Conservation (phyloP, 2,329 filamentous ascomycete genomes). For the Trichophyton schoenleinii region DNA sequence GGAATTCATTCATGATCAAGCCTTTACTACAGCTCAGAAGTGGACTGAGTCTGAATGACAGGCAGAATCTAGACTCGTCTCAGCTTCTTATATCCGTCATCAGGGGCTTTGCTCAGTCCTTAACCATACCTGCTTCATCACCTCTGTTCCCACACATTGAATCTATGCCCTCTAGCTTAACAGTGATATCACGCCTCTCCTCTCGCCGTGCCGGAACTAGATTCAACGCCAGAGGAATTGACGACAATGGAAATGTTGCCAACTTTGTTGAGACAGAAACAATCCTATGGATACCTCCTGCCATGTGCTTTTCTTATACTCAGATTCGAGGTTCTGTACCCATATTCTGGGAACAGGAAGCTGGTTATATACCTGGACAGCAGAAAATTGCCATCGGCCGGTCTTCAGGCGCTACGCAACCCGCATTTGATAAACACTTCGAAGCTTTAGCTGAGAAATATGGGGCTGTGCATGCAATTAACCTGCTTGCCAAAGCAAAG, state of each 20-base stretch:
- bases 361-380: slow-evolving; percentile 76
- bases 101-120: slow-evolving; percentile 76
- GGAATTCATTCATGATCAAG: slow-evolving; percentile 98
- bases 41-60: slow-evolving; percentile 61
- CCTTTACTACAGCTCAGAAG: slow-evolving; percentile 83
- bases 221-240: slow-evolving; percentile 94
- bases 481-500: slow-evolving; percentile 84
- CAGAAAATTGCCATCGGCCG: slow-evolving; percentile 89
- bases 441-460: slow-evolving; percentile 74
- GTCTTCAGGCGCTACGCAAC: slow-evolving; percentile 80
- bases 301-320: slow-evolving; percentile 78
- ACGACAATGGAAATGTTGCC: slow-evolving; percentile 92
- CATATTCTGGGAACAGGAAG: slow-evolving; percentile 91
- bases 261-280: slow-evolving; percentile 99
- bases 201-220: slow-evolving; percentile 83
- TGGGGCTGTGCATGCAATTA: slow-evolving; percentile 82
- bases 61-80: slow-evolving; percentile 68
- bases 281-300: slow-evolving; percentile 69
- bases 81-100: slow-evolving; percentile 87
- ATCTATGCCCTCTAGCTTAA: slow-evolving; percentile 67
- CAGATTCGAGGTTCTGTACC: slow-evolving; percentile 89
- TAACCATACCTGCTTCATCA: slow-evolving; percentile 66
- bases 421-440: slow-evolving; percentile 92
- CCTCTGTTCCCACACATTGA: slow-evolving; percentile 55
- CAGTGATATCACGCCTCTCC: slow-evolving; percentile 81